Conservation (phyloP, 768 basidiomycete species). For the Lactarius pseudohatsudake region DNA sequence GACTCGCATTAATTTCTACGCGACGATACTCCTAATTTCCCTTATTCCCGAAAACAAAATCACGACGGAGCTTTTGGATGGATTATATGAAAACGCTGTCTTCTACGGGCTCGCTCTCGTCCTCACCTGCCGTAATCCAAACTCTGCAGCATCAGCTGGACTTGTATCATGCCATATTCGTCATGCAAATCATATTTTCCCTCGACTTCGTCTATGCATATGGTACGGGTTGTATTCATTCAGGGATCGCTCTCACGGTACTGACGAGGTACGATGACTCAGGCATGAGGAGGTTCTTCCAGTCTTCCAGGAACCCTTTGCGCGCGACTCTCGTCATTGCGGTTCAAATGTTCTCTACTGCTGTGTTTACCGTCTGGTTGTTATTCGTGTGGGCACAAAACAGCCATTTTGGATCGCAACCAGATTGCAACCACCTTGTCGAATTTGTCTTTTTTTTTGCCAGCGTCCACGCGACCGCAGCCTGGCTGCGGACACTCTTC, state of each 20-base stretch:
- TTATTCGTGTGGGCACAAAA: conserved; percentile 16
- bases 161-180: conserved; percentile 22
- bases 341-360: neutral
- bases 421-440: conserved; percentile 15
- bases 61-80: conserved; percentile 12
- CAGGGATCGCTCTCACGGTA: neutral
- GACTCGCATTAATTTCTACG: conserved; percentile 21
- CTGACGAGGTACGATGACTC: neutral
- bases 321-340: conserved; percentile 8
- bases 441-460: conserved; percentile 8
- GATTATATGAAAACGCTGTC: conserved; percentile 12
- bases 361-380: conserved; percentile 11
- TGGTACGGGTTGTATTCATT: neutral
- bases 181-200: conserved; percentile 17
- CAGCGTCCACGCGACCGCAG: neutral
- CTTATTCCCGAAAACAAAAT: neutral
- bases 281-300: conserved; percentile 9
- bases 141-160: conserved; percentile 7
- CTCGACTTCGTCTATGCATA: conserved; percentile 11
- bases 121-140: conserved; percentile 17
- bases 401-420: conserved; percentile 11
- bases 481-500: conserved; percentile 17
- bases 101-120: conserved; percentile 16
- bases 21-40: conserved; percentile 9
- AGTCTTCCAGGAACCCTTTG: neutral